Conservation (phyloP, 2,329 filamentous ascomycete species). For the Colletotrichum orchidophilum region DNA sequence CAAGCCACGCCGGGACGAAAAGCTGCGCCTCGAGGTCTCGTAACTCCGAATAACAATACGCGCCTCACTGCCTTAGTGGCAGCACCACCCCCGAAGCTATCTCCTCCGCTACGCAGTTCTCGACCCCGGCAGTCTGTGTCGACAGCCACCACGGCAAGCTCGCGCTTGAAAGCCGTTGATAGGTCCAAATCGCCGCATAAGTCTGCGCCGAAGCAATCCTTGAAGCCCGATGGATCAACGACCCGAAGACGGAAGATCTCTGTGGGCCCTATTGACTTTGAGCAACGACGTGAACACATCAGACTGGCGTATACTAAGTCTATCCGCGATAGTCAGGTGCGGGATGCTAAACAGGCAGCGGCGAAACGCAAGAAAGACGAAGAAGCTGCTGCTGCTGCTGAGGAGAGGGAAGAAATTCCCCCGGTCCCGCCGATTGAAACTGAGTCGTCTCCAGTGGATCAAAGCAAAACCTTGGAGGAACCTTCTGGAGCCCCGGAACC, state of each 20-base stretch:
- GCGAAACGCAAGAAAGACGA: conserved; percentile 63
- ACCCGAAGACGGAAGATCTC: conserved; percentile 63
- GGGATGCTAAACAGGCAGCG: conserved; percentile 62
- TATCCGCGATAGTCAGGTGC: conserved; percentile 76
- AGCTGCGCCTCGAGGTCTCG: conserved; percentile 51
- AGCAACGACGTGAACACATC: conserved; percentile 82
- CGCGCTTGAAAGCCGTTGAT: conserved; percentile 72
- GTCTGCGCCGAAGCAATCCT: conserved; percentile 40
- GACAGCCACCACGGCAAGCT: conserved; percentile 75
- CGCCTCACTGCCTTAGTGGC: conserved; percentile 80
- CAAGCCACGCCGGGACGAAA: conserved; percentile 47
- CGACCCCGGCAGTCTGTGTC: conserved; percentile 83
- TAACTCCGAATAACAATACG: conserved; percentile 61
- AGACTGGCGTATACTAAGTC: conserved; percentile 87
- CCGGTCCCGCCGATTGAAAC: conserved; percentile 17
- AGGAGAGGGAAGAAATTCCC: conserved; percentile 40
- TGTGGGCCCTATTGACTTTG: conserved; percentile 84
- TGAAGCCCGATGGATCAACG: conserved; percentile 49
- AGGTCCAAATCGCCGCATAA: conserved; percentile 58
- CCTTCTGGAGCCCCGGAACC: background rate
- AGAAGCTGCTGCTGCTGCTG: conserved; percentile 55
- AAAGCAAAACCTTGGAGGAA: background rate
- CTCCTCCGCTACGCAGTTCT: conserved; percentile 82
- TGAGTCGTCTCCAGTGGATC: background rate
- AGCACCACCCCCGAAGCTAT: conserved; percentile 74